A percentile compares a stretch with the other conserved stretches of the same genome.
Conservation (phyloP, 108 stramenopile genomes). For the Bacterosira constricta region DNA sequence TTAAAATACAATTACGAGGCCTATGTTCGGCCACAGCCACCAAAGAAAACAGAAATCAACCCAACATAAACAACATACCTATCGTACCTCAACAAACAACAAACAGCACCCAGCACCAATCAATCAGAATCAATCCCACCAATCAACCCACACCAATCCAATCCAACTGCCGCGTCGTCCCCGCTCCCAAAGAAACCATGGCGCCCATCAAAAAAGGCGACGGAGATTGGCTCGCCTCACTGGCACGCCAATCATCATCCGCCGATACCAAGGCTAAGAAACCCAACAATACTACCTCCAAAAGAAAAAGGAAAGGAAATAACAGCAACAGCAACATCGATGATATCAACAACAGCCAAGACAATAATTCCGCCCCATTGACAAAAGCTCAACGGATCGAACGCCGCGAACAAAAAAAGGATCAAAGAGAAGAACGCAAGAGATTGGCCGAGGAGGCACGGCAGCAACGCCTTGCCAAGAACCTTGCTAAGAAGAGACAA, state of each 20-base stretch:
- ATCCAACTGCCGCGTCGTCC: no score
- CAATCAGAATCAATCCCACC: no score
- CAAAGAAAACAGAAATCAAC: no score
- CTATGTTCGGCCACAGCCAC: not conserved
- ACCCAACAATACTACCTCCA: not conserved
- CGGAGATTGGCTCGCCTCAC: slow-evolving; percentile 24
- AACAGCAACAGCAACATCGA: not conserved
- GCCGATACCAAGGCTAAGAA: not conserved
- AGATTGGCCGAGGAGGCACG: slow-evolving; percentile 19
- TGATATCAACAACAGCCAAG: not conserved
- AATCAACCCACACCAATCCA: no score
- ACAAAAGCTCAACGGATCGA: slow-evolving; percentile 32
- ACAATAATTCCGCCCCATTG: not conserved
- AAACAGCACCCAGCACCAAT: no score
- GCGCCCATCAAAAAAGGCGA: not conserved
- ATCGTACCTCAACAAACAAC: no score
- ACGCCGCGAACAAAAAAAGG: slow-evolving; percentile 23
- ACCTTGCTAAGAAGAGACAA: not conserved
- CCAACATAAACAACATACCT: not conserved
- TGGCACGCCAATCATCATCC: slow-evolving; percentile 26
- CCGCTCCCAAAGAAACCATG: no score
- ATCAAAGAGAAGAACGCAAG: slow-evolving; percentile 30
- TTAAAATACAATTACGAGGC: no score
- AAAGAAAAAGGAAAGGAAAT: not conserved
- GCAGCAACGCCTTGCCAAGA: not conserved